phyloP scores from a whole-genome alignment of 495 filamentous ascomycete species.

The Trichoderma parareesei region DNA sequence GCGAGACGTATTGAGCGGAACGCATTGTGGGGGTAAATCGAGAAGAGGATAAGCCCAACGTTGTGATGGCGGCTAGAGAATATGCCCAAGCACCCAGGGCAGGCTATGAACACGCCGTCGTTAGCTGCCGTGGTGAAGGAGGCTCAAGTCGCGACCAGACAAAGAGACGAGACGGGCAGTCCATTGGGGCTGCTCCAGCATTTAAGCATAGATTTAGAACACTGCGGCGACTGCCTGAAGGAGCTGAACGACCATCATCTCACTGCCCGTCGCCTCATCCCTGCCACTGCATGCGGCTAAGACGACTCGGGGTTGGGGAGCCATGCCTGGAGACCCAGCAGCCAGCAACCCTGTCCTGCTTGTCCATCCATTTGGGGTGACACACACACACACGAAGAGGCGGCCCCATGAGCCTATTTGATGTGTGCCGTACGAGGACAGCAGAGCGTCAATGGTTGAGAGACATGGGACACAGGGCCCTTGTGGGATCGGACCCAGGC shows the following conservation, averaged over 20 bases:
- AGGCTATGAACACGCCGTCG: not conserved
- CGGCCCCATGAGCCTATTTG: not conserved
- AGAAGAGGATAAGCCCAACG: not conserved
- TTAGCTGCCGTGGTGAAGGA: not conserved
- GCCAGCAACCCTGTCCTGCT: not conserved
- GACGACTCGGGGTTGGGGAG: not conserved
- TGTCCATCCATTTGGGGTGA: too few relatives aligned
- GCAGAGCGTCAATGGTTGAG: too few relatives aligned
- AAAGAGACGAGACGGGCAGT: not conserved
- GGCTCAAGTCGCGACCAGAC: not conserved
- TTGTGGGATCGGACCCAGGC: not conserved
- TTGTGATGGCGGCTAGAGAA: not conserved
- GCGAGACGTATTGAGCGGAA: not conserved
- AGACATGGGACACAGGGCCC: too few relatives aligned
- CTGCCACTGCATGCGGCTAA: not conserved
- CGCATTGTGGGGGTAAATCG: constrained; percentile 1
- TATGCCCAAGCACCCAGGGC: too few relatives aligned
- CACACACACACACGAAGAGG: too few relatives aligned
- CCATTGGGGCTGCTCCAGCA: not conserved
- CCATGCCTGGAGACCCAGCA: not conserved
- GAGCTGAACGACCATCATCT: not conserved
- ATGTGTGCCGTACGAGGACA: not conserved
- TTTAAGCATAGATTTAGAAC: constrained; percentile 7
- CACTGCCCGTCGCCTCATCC: not conserved
- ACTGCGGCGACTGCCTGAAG: not conserved